These are phyloP conservation scores for Trichoderma sp. DNA, from an alignment of 2,329 filamentous ascomycete genomes.

Conservation along the genomic window DNA sequence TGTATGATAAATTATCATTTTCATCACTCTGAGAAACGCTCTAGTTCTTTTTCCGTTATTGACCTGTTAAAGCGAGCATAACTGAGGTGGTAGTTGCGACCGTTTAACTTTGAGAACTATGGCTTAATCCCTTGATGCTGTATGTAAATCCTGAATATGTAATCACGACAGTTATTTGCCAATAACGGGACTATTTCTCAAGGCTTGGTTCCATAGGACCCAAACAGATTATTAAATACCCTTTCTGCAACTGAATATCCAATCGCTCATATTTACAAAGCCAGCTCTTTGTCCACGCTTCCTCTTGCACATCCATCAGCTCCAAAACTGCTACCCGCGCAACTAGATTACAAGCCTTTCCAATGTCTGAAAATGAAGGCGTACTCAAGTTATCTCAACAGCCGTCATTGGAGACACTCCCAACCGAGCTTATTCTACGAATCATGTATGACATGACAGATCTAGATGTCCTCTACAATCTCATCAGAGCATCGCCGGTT, in stretches of 20 bases:
- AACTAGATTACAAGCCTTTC: neutral
- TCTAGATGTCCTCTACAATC: neutral
- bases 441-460: neutral
- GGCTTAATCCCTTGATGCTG: neutral
- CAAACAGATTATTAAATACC: neutral
- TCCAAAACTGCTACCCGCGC: neutral
- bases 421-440: neutral
- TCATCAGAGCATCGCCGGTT: neutral
- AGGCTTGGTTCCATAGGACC: neutral
- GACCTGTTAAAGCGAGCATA: neutral
- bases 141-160: neutral
- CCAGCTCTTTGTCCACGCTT: neutral
- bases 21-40: neutral
- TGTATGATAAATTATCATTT: neutral
- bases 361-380: neutral
- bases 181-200: neutral
- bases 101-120: neutral
- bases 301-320: neutral
- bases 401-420: neutral
- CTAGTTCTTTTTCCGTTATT: neutral
- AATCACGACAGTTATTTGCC: neutral
- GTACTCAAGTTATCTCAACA: neutral
- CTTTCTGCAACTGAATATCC: neutral
- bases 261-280: neutral
- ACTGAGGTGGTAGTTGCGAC: neutral